phyloP scores from a whole-genome alignment of 768 basidiomycete species.

The Pleurotus sapidus region DNA sequence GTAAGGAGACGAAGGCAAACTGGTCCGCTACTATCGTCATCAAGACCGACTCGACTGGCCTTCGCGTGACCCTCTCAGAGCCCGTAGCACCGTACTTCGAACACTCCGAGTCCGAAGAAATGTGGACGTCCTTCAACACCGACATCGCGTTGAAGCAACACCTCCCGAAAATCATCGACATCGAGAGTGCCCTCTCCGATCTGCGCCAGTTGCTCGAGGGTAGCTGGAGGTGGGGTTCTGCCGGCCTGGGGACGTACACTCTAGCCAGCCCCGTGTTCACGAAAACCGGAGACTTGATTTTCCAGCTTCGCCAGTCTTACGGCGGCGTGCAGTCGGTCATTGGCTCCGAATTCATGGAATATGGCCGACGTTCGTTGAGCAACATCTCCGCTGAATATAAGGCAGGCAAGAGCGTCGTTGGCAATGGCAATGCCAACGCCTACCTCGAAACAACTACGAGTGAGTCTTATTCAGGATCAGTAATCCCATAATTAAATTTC shows the following conservation, averaged over 20 bases:
- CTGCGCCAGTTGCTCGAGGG: constrained; percentile 9
- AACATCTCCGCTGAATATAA: too few species aligned
- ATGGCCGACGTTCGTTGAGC: too few species aligned
- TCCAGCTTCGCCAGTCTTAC: constrained; percentile 6
- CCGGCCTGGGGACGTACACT: constrained; percentile 5
- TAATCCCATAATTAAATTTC: too few species aligned
- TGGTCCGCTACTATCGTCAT: constrained; percentile 8
- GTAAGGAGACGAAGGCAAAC: constrained; percentile 9
- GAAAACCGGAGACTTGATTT: constrained; percentile 9
- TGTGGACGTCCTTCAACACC: constrained; percentile 8
- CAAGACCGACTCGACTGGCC: constrained; percentile 4
- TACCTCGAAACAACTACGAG: too few species aligned
- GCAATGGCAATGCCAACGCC: too few species aligned
- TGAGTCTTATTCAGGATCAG: too few species aligned
- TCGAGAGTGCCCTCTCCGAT: constrained; percentile 6
- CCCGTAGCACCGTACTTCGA: constrained; percentile 6
- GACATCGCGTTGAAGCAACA: constrained; percentile 7
- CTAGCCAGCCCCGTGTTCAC: constrained; percentile 14
- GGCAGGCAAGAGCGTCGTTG: too few species aligned
- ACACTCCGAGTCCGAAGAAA: constrained; percentile 1
- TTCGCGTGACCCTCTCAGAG: constrained; percentile 5
- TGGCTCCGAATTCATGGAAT: too few species aligned
- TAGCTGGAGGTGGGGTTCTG: constrained; percentile 6
- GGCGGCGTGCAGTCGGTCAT: too few species aligned
- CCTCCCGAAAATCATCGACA: constrained; percentile 9